These are phyloP conservation scores for Lineolata rhizophorae DNA, from an alignment of 495 filamentous ascomycete genomes.

Conservation along the genomic window DNA sequence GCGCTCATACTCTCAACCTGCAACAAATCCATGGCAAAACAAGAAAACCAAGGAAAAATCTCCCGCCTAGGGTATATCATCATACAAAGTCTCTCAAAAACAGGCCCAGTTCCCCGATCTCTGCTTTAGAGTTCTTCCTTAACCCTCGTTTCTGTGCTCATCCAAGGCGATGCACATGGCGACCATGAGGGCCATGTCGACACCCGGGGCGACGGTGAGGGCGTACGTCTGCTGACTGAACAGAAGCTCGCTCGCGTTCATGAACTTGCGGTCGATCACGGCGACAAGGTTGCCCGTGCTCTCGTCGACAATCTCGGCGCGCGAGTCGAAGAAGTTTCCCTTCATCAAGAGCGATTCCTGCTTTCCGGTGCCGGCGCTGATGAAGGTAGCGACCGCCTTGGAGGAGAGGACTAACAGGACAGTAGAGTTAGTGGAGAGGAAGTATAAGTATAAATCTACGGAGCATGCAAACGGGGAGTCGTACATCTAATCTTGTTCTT, in stretches of 20 bases:
- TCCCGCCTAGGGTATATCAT: too few species aligned
- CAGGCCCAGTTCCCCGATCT: too few species aligned
- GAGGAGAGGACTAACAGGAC: slow-evolving; percentile 20
- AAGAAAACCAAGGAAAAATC: too few species aligned
- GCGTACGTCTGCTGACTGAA: slow-evolving; percentile 37
- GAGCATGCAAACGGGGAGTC: not conserved
- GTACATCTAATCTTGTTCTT: slow-evolving; percentile 21
- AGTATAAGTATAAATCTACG: not conserved
- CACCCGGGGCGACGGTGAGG: slow-evolving; percentile 33
- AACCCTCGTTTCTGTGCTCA: slow-evolving; percentile 38
- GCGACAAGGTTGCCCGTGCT: slow-evolving; percentile 24
- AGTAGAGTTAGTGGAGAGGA: too few species aligned
- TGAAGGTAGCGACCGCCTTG: slow-evolving; percentile 28
- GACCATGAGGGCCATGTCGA: slow-evolving; percentile 34
- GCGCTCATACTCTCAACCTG: too few species aligned
- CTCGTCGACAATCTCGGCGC: slow-evolving; percentile 26
- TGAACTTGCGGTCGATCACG: slow-evolving; percentile 29
- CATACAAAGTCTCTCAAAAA: too few species aligned
- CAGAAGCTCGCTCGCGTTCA: slow-evolving; percentile 29
- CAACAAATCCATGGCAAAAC: too few species aligned
- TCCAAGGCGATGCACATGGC: slow-evolving; percentile 40
- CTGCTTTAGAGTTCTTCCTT: too few species aligned
- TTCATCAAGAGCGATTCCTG: slow-evolving; percentile 21
- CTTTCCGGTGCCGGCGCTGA: slow-evolving; percentile 19
- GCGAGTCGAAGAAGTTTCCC: slow-evolving; percentile 28